Evolutionary conservation across 75 land plant species (phyloP).

Genomic region (Pinus tabuliformis): DNA sequence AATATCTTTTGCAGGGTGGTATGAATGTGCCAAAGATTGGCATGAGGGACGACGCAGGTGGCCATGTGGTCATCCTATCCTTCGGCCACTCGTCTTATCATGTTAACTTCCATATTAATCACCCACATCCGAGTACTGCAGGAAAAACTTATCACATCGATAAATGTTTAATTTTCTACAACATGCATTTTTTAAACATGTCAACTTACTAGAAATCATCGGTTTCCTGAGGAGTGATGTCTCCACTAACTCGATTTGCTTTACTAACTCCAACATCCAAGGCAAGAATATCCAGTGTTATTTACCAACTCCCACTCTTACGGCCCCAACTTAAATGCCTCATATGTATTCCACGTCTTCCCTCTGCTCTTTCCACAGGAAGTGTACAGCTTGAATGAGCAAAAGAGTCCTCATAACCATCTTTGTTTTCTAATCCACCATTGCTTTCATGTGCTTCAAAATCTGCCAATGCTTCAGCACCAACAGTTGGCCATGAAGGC

Average conservation of each 20-base stretch:
- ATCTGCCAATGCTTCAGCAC: slow-evolving; percentile 26
- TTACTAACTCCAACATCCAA: slow-evolving; percentile 33
- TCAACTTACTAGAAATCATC: neutral
- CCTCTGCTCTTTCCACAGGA: slow-evolving; percentile 29
- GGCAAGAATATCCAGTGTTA: slow-evolving; percentile 80
- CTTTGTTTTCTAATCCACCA: slow-evolving; percentile 50
- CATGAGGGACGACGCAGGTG: too few relatives aligned
- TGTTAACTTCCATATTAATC: too few relatives aligned
- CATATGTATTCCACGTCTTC: slow-evolving; percentile 42
- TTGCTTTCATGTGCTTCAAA: slow-evolving; percentile 33
- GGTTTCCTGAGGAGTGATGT: slow-evolving; percentile 4
- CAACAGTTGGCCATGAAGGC: slow-evolving; percentile 52
- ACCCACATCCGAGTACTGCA: too few relatives aligned
- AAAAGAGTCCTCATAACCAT: slow-evolving; percentile 36
- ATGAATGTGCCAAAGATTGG: too few relatives aligned
- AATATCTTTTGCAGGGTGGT: too few relatives aligned
- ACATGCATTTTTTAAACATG: too few relatives aligned
- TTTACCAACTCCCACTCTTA: slow-evolving; percentile 94
- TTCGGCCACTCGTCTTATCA: too few relatives aligned
- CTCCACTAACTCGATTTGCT: neutral
- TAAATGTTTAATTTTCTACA: too few relatives aligned
- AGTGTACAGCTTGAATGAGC: slow-evolving; percentile 36
- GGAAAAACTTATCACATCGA: too few relatives aligned
- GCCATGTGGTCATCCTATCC: too few relatives aligned
- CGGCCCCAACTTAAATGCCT: slow-evolving; percentile 96